phyloP scores from a whole-genome alignment of 768 basidiomycete species.

The Agaricus blazei region DNA sequence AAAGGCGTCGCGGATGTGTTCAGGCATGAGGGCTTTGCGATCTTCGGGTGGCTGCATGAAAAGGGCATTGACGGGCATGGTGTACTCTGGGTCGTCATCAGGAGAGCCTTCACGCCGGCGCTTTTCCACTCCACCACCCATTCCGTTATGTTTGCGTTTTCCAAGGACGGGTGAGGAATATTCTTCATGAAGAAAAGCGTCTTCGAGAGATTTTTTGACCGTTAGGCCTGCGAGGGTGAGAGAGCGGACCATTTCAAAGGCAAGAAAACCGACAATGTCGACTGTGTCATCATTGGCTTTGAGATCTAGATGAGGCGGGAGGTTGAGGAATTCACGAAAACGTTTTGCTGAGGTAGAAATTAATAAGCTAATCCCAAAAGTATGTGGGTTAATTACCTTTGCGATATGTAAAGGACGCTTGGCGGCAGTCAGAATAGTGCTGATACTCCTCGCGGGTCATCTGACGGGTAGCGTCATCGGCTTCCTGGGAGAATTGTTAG shows the following conservation, averaged over 20 bases:
- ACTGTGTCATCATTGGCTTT: conserved; percentile 92
- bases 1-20: conserved; percentile 91
- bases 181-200: conserved; percentile 62
- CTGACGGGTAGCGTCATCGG: conserved; percentile 89
- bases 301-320: conserved; percentile 80
- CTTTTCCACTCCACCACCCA: conserved; percentile 46
- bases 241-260: conserved; percentile 95
- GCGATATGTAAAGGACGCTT: conserved; percentile 94
- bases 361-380: neutral
- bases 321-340: conserved; percentile 90
- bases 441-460: conserved; percentile 98
- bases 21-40: conserved; percentile 68
- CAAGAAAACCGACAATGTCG: conserved; percentile 95
- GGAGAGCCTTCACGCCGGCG: conserved; percentile 54
- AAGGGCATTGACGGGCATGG: conserved; percentile 63
- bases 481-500: conserved; percentile 52
- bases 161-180: conserved; percentile 61
- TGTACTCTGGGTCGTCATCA: conserved; percentile 57
- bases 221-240: conserved; percentile 85
- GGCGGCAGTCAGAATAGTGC: conserved; percentile 94
- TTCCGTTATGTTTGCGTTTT: conserved; percentile 56
- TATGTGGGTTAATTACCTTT: conserved; percentile 58
- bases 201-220: conserved; percentile 76
- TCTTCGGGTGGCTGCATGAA: conserved; percentile 83
- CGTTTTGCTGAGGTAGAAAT: conserved; percentile 64